These are phyloP conservation scores for Solanum appendiculatum DNA, from an alignment of 257 asterid species.

Conservation along the genomic window DNA sequence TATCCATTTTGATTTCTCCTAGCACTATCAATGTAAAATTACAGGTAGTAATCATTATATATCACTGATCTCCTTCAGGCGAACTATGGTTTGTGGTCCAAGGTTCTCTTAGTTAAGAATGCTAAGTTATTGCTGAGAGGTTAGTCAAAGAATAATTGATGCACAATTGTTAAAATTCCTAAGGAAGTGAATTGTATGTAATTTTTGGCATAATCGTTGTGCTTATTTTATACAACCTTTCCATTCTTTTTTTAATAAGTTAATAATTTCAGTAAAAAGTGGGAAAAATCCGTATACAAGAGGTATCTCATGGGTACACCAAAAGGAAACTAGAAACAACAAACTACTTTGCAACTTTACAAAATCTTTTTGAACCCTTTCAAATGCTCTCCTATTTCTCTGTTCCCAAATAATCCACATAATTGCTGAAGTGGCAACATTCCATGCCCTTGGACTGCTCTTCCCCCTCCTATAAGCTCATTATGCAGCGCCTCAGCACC, in stretches of 20 bases:
- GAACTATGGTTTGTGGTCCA: background rate
- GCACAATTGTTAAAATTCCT: background rate
- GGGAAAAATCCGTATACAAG: background rate
- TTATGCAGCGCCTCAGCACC: background rate
- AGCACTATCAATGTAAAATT: background rate
- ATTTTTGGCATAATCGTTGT: background rate
- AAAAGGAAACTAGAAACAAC: background rate
- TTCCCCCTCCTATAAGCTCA: background rate
- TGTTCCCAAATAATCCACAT: background rate
- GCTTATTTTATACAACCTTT: background rate
- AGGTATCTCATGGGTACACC: background rate
- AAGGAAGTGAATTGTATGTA: background rate
- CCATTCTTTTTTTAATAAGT: background rate
- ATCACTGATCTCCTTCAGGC: background rate
- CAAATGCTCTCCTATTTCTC: background rate
- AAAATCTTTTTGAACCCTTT: background rate
- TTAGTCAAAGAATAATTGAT: background rate
- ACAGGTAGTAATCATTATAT: background rate
- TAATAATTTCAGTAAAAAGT: background rate
- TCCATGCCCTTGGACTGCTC: background rate
- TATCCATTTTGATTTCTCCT: background rate
- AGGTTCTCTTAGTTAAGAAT: background rate
- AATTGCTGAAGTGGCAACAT: background rate
- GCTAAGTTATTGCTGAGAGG: background rate
- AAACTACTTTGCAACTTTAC: background rate